Percentiles rank a stretch among this genome's conserved stretches.
Evolutionary conservation across 2,329 filamentous ascomycete genomes (phyloP).

Genomic region (Exophiala xenobiotica): DNA sequence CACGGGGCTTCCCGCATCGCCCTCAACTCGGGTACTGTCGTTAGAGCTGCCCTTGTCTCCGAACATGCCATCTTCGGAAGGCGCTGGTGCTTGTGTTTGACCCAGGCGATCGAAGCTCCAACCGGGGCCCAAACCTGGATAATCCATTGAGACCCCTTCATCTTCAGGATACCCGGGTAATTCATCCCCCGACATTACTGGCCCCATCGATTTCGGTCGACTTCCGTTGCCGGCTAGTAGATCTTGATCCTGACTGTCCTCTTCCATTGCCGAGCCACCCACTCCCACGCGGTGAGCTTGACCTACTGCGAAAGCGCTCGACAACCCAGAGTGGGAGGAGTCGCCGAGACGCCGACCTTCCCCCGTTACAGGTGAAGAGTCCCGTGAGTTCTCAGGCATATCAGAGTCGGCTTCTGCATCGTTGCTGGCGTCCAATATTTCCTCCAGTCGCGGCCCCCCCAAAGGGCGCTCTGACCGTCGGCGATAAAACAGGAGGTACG

Average conservation of each 20-base stretch:
- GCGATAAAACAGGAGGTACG: constrained; percentile 95
- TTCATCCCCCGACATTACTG: constrained; percentile 25
- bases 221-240: constrained; percentile 31
- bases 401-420: constrained; percentile 51
- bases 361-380: constrained; percentile 61
- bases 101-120: constrained; percentile 14
- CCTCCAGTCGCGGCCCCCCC: constrained; percentile 72
- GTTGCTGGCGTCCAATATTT: constrained; percentile 66
- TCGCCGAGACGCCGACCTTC: constrained; percentile 84
- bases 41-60: constrained; percentile 23
- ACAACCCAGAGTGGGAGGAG: constrained; percentile 87
- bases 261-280: constrained; percentile 55
- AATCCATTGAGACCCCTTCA: constrained; percentile 19
- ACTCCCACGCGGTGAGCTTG: constrained; percentile 67
- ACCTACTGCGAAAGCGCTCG: constrained; percentile 77
- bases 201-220: constrained; percentile 20
- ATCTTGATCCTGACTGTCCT: constrained; percentile 36
- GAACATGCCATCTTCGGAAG: constrained; percentile 25
- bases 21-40: constrained; percentile 27
- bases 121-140: constrained; percentile 4
- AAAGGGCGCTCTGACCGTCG: constrained; percentile 74
- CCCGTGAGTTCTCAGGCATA: constrained; percentile 42
- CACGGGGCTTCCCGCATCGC: constrained; percentile 15
- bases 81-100: constrained; percentile 7
- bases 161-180: constrained; percentile 35